Base-by-base conservation (phyloP, 257 asterid species). In the Buddleja alternifolia region DNA sequence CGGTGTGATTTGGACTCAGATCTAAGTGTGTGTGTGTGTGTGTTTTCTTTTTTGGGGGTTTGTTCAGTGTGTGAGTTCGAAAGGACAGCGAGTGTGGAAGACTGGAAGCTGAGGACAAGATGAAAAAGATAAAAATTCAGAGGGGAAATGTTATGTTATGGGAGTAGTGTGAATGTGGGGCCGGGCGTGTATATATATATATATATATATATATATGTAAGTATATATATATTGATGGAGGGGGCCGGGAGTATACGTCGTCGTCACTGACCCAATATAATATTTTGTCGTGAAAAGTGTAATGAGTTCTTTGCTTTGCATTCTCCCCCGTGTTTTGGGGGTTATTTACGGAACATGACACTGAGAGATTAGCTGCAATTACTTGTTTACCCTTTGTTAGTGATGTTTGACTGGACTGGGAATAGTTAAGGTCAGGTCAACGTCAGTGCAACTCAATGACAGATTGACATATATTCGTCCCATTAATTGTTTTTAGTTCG, bases 1-100 rank as follows among this genome's bases (percentile, higher is more conserved):
- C 44, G 60, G 46, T 51, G 63, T 5, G 58, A 32, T 32, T 63
- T 34, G 34, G 54, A 58, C 44, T 75, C 85, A 85, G 92, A 85
- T 85, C 92, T 81, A 67, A 72, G 65, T 46, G 70, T 65, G n/a
- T n/a, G n/a, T n/a, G n/a, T n/a, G n/a, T n/a, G n/a, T n/a, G n/a
- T n/a, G n/a, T n/a, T n/a, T 48, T 20, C 44, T 29, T 10, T 14
- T 48, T 66, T 46, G 55, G 29, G 21, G 24, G 70, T 59, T 20
- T 46, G 46, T 46, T 8, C 46, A 55, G 62, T 39, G 63, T 41
- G 73, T 66, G 71, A 29, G 60, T 53, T 57, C 4, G 53, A 15
- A 66, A 61, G 66, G 72, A 66, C 44, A 54, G 82, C 15, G 70
- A 37, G 29, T 4, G 39, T 65, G 39, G 48, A 60, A 55, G 48